A percentile compares a stretch with the other conserved stretches of the same genome.
phyloP scores from a whole-genome alignment of 2,329 filamentous ascomycete species.

The Alternaria arbusti region DNA sequence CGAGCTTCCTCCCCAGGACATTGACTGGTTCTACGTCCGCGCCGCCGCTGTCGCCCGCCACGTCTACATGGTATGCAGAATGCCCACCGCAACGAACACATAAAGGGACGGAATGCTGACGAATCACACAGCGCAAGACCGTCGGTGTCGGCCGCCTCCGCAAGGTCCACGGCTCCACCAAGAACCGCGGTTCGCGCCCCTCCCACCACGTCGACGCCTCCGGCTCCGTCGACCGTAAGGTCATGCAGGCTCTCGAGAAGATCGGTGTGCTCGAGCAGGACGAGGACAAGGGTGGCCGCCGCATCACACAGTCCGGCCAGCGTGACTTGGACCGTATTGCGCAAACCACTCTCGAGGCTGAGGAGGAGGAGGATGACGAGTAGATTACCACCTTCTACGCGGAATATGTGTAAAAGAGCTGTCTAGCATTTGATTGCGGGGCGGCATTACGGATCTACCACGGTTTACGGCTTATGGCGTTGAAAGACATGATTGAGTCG shows the following conservation, averaged over 20 bases:
- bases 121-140: conserved; percentile 74
- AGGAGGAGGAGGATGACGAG: conserved; percentile 56
- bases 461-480: conserved; percentile 48
- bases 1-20: conserved; percentile 97
- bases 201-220: conserved; percentile 95
- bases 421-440: conserved; percentile 36
- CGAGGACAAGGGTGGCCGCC: conserved; percentile 97
- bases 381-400: conserved; percentile 27
- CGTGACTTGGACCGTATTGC: conserved; percentile 90
- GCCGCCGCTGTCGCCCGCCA: conserved; percentile 95
- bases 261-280: conserved; percentile 97
- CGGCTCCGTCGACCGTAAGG: conserved; percentile 95
- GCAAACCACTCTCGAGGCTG: conserved; percentile 58
- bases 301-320: conserved; percentile 97
- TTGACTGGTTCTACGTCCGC: conserved; percentile 93
- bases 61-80: conserved; percentile 74
- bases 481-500: conserved; percentile 38
- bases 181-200: conserved; percentile 94
- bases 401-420: conserved; percentile 13
- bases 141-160: conserved; percentile 97
- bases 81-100: neutral
- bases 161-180: conserved; percentile 89
- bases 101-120: neutral
- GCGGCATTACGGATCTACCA: conserved; percentile 34
- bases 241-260: conserved; percentile 98